Evolutionary conservation across 2,329 filamentous ascomycete genomes (phyloP).

Genomic region (Talaromyces islandicus): DNA sequence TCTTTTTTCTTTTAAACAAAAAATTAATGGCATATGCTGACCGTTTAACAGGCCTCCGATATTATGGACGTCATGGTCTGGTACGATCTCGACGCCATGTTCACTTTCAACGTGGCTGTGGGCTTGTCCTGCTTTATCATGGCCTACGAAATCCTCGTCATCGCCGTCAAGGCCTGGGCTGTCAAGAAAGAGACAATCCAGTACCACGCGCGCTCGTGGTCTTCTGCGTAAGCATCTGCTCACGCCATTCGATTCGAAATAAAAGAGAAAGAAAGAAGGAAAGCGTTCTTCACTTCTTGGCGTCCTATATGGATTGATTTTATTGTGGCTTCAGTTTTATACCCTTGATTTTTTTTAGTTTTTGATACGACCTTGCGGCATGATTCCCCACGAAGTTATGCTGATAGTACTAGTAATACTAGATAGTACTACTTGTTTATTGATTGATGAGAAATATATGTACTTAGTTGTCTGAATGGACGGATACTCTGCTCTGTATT

Average conservation of each 20-base stretch:
- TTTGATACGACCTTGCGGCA: background rate
- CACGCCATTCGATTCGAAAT: background rate
- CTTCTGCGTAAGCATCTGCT: constrained; percentile 6
- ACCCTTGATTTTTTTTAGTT: constrained; percentile 10
- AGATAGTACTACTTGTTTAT: background rate
- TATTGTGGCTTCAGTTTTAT: constrained; percentile 13
- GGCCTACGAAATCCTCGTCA: constrained; percentile 71
- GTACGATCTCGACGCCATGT: constrained; percentile 80
- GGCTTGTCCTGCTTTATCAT: constrained; percentile 77
- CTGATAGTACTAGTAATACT: background rate
- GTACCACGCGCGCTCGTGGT: constrained; percentile 17
- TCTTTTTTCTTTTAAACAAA: background rate
- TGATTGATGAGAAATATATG: background rate
- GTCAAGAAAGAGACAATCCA: constrained; percentile 39
- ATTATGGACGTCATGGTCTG: constrained; percentile 70
- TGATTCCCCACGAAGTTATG: background rate
- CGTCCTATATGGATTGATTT: background rate
- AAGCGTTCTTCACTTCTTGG: constrained; percentile 7
- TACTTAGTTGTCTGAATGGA: background rate
- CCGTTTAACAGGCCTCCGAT: constrained; percentile 57
- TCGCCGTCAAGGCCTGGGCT: constrained; percentile 87
- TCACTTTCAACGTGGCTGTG: constrained; percentile 83
- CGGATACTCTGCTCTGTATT: background rate
- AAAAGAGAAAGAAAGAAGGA: constrained; percentile 5
- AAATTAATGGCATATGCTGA: background rate